phyloP scores from a whole-genome alignment of 2,329 filamentous ascomycete species.

The Penicillium sp. region DNA sequence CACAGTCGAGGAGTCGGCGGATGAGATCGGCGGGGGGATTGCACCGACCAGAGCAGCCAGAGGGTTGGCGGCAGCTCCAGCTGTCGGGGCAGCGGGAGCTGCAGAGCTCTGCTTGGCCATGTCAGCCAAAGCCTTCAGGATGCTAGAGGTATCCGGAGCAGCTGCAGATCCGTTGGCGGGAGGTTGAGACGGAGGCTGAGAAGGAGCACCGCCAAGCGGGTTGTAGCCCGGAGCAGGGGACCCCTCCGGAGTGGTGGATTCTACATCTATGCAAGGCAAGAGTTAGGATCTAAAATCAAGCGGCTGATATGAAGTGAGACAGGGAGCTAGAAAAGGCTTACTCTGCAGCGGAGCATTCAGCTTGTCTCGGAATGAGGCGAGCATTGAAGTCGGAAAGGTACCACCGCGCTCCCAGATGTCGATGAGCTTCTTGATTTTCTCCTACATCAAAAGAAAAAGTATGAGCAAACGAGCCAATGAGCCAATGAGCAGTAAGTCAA shows the following conservation, averaged over 20 bases:
- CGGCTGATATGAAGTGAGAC: neutral
- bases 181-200: slow-evolving; percentile 21
- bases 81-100: slow-evolving; percentile 44
- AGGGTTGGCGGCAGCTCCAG: slow-evolving; percentile 44
- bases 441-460: slow-evolving; percentile 67
- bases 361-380: slow-evolving; percentile 81
- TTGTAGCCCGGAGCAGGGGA: slow-evolving; percentile 51
- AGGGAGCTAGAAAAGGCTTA: slow-evolving; percentile 53
- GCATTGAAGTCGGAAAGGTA: slow-evolving; percentile 81
- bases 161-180: slow-evolving; percentile 30
- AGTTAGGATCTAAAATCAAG: neutral
- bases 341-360: slow-evolving; percentile 65
- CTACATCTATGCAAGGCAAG: slow-evolving; percentile 51
- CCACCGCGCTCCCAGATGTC: slow-evolving; percentile 97
- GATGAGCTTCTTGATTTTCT: slow-evolving; percentile 92
- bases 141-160: slow-evolving; percentile 62
- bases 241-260: slow-evolving; percentile 69
- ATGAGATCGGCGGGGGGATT: slow-evolving; percentile 44
- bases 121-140: slow-evolving; percentile 77
- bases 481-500: neutral
- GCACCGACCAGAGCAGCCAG: slow-evolving; percentile 55
- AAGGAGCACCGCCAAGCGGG: slow-evolving; percentile 34
- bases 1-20: slow-evolving; percentile 51
- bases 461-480: slow-evolving; percentile 33
- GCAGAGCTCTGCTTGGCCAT: slow-evolving; percentile 74